Percentiles rank a stretch among this genome's conserved stretches.
These are phyloP conservation scores for Aspergillus tubingensis DNA, from an alignment of 2,329 filamentous ascomycete genomes.

Conservation along the genomic window DNA sequence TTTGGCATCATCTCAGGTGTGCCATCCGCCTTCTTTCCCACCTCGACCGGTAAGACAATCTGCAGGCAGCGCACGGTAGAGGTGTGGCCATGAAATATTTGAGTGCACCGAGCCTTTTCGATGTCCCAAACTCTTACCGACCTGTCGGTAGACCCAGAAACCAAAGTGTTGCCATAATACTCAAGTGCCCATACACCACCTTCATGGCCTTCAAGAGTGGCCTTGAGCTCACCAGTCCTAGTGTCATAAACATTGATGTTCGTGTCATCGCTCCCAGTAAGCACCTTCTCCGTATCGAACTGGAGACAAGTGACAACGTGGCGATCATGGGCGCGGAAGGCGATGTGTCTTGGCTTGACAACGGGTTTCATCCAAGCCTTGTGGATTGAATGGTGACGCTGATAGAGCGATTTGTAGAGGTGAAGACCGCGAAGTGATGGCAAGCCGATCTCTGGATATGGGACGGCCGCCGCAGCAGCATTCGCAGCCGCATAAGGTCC, in stretches of 20 bases:
- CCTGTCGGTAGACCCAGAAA: constrained; percentile 93
- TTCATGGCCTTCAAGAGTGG: constrained; percentile 87
- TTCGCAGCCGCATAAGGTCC: constrained; percentile 82
- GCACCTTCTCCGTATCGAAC: constrained; percentile 96
- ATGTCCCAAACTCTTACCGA: constrained; percentile 99
- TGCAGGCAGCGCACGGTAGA: constrained; percentile 95
- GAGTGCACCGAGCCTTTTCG: constrained; percentile 84
- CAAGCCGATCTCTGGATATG: constrained; percentile 77
- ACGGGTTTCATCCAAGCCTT: constrained; percentile 86
- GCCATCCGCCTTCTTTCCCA: constrained; percentile 71
- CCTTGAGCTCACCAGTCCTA: constrained; percentile 82
- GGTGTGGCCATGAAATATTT: constrained; percentile 96
- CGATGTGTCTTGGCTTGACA: constrained; percentile 84
- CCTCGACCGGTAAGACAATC: constrained; percentile 83
- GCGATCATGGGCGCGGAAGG: constrained; percentile 91
- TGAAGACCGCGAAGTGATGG: constrained; percentile 79
- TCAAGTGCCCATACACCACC: constrained; percentile 97
- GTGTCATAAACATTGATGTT: constrained; percentile 98
- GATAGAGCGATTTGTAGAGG: constrained; percentile 94
- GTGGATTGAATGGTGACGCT: constrained; percentile 85
- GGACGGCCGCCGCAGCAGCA: constrained; percentile 78
- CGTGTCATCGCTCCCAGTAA: constrained; percentile 96
- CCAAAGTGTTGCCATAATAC: constrained; percentile 91
- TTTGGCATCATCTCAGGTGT: constrained; percentile 84
- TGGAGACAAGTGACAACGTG: constrained; percentile 98